Percentiles rank a stretch among this genome's conserved stretches.
Evolutionary conservation across 768 basidiomycete genomes (phyloP).

Genomic region (Lactarius deliciosus): DNA sequence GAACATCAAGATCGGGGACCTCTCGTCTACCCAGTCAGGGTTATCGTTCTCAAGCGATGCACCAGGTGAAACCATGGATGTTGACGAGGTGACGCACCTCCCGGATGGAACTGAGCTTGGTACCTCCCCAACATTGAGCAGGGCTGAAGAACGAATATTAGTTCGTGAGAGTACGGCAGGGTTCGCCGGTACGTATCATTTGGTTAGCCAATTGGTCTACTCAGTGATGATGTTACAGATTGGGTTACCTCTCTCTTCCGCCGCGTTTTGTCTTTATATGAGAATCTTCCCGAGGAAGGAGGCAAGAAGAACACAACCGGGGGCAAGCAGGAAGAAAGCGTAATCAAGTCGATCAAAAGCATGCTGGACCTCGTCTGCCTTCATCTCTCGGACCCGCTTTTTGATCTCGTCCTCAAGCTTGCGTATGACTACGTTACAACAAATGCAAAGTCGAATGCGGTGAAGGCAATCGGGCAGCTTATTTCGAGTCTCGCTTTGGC

Average conservation of each 20-base stretch:
- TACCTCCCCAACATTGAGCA: slow-evolving; percentile 46
- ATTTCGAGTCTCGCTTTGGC: slow-evolving; percentile 81
- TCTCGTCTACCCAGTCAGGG: slow-evolving; percentile 61
- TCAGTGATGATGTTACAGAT: slow-evolving; percentile 42
- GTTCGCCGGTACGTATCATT: slow-evolving; percentile 59
- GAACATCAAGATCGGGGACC: slow-evolving; percentile 74
- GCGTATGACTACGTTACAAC: slow-evolving; percentile 87
- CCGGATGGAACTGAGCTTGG: slow-evolving; percentile 52
- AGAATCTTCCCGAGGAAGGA: slow-evolving; percentile 94
- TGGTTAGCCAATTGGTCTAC: neutral
- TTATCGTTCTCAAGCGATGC: slow-evolving; percentile 53
- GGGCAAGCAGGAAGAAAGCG: slow-evolving; percentile 77
- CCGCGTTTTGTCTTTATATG: slow-evolving; percentile 77
- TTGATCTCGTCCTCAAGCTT: slow-evolving; percentile 81
- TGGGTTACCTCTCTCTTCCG: slow-evolving; percentile 80
- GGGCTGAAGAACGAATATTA: slow-evolving; percentile 68
- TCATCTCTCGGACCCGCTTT: slow-evolving; percentile 75
- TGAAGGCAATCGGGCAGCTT: slow-evolving; percentile 85
- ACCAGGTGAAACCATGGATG: slow-evolving; percentile 55
- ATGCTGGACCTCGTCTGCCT: slow-evolving; percentile 80
- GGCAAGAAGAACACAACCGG: slow-evolving; percentile 83
- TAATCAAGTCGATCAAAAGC: slow-evolving; percentile 75
- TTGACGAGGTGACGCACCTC: slow-evolving; percentile 48
- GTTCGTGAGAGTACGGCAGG: slow-evolving; percentile 75
- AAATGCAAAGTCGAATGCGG: slow-evolving; percentile 88